These are phyloP conservation scores for Tephrocybe sp. DNA, from an alignment of 768 basidiomycete species.

Conservation along the genomic window DNA sequence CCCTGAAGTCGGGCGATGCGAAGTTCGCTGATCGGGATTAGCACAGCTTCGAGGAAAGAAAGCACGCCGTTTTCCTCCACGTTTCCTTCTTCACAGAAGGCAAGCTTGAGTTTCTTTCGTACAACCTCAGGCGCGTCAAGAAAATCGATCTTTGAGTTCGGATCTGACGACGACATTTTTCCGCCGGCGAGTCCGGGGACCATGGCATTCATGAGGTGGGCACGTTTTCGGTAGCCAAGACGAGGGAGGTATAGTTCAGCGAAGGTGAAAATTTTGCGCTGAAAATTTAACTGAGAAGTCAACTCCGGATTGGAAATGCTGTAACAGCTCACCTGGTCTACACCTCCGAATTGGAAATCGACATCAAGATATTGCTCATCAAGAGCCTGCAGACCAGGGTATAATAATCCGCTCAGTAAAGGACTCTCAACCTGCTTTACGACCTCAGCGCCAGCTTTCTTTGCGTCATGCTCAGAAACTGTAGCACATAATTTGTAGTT, in stretches of 20 bases:
- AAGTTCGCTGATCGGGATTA: constrained; percentile 84
- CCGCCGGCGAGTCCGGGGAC: constrained; percentile 92
- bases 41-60: constrained; percentile 81
- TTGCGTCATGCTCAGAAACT: constrained; percentile 94
- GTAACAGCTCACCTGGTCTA: constrained; percentile 89
- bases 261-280: constrained; percentile 99
- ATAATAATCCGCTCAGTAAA: constrained; percentile 86
- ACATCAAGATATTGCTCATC: constrained; percentile 96
- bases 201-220: constrained; percentile 98
- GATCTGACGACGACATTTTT: constrained; percentile 98
- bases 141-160: constrained; percentile 98
- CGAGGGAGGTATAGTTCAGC: constrained; percentile 94
- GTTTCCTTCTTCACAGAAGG: constrained; percentile 95
- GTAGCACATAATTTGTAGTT: constrained; percentile 91
- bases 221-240: constrained; percentile 91
- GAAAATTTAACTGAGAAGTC: neutral
- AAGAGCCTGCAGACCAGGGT: constrained; percentile 95
- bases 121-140: constrained; percentile 84
- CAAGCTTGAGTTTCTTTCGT: constrained; percentile 86
- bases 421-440: constrained; percentile 97
- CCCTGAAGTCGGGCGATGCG: constrained; percentile 59
- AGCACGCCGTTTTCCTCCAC: constrained; percentile 86
- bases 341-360: constrained; percentile 98
- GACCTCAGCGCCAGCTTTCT: constrained; percentile 98
- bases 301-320: neutral